A percentile compares a stretch with the other conserved stretches of the same genome.
phyloP scores from a whole-genome alignment of 2,329 filamentous ascomycete genomes.

The Seiridium cupressi region DNA sequence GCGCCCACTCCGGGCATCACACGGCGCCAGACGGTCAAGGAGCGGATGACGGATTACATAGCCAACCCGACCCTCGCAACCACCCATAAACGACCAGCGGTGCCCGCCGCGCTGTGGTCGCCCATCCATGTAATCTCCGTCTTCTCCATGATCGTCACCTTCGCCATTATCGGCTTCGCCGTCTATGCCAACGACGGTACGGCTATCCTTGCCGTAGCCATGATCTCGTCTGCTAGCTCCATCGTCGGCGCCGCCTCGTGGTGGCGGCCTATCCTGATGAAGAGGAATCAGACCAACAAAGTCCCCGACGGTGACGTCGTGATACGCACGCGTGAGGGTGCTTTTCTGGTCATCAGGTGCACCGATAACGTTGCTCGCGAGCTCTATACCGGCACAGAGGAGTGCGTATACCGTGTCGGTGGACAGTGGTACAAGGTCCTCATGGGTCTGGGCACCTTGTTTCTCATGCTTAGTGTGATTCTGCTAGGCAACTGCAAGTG shows the following conservation, averaged over 20 bases:
- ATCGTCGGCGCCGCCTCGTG: slow-evolving; percentile 56
- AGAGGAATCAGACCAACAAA: slow-evolving; percentile 43
- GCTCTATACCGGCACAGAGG: slow-evolving; percentile 59
- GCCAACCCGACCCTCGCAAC: slow-evolving; percentile 39
- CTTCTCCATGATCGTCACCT: slow-evolving; percentile 47
- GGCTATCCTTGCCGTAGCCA: slow-evolving; percentile 47
- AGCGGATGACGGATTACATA: slow-evolving; percentile 41
- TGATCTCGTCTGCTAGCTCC: slow-evolving; percentile 51
- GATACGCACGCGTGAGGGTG: slow-evolving; percentile 58
- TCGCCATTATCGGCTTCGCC: slow-evolving; percentile 44
- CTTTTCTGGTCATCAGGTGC: slow-evolving; percentile 57
- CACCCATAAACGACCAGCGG: slow-evolving; percentile 37
- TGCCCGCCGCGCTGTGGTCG: slow-evolving; percentile 47
- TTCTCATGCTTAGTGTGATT: slow-evolving; percentile 62
- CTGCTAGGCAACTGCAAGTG: slow-evolving; percentile 62
- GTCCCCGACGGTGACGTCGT: slow-evolving; percentile 59
- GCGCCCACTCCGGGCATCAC: slow-evolving; percentile 18
- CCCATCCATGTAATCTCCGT: slow-evolving; percentile 53
- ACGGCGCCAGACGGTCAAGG: slow-evolving; percentile 33
- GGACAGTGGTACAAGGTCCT: slow-evolving; percentile 47
- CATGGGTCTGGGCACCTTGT: slow-evolving; percentile 56
- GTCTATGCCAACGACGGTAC: slow-evolving; percentile 45
- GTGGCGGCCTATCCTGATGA: slow-evolving; percentile 56
- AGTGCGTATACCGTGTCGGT: slow-evolving; percentile 54
- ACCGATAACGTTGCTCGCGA: slow-evolving; percentile 61